Evolutionary conservation across 306 rosid species (phyloP), one percentile per base, ranked within the genome.

Genomic region (Begonia fuchsioides): DNA sequence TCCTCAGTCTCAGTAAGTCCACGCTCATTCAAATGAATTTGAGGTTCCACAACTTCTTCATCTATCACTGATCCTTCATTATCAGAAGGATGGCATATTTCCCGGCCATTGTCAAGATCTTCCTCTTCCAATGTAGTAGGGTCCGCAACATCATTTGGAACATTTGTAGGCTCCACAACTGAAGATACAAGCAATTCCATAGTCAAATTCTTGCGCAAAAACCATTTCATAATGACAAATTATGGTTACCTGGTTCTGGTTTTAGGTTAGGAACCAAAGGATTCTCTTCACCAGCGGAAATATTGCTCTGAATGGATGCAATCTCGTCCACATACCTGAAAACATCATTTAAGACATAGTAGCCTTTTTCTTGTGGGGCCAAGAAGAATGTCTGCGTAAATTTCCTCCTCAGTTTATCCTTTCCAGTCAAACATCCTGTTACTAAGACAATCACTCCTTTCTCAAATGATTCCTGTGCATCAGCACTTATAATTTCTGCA

Each of bases 311-410:
- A 14, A 57, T 45, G 10, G 57, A 32, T 53, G 76, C 81, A 26
- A 55, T 57, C 62, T 85, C 98, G 71, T 85, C 98, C 45, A 79
- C 58, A 61, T 62, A 85, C 87, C 98, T 73, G 48, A 92, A 92
- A 47, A 92, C 93, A 59, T 92, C 98, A 53, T 92, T 92, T 68
- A 92, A 71, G 58, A 92, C 98, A 57, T 62, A 92, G 67, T 75
- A 92, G 26, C 96, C 98, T 55, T 85, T 82, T 54, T 85, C 94
- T 68, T 92, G 98, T 41, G 87, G 96, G 73, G 98, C 98, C 52
- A 92, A 87, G 68, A 92, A 92, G 75, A 92, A 92, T 11, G 93
- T 73, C 63, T 92, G 98, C 0, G 98, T 55, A 57, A 92, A 92
- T 74, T 73, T 92, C 73, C 73, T 82, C 57, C 58, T 76, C 73